A percentile compares a stretch with the other conserved stretches of the same genome.
phyloP scores from a whole-genome alignment of 805 yeast species.

The Sugiyamaella boreocaroliniensis region DNA sequence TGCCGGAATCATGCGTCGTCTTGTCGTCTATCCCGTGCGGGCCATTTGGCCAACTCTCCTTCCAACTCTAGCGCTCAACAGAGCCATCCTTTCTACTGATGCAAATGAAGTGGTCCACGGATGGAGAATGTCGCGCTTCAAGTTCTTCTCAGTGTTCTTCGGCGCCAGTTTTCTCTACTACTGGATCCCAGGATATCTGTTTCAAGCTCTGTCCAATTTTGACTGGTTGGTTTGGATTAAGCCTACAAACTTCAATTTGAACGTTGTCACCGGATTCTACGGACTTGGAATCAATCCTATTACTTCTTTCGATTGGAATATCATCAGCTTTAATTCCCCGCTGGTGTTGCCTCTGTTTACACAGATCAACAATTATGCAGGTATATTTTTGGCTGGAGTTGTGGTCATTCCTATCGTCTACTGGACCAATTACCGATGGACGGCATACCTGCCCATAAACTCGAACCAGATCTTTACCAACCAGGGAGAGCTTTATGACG shows the following conservation, averaged over 20 bases:
- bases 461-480: constrained; percentile 48
- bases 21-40: constrained; percentile 38
- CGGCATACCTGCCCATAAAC: constrained; percentile 55
- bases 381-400: constrained; percentile 43
- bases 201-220: constrained; percentile 55
- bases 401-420: constrained; percentile 42
- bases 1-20: constrained; percentile 51
- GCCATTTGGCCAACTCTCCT: constrained; percentile 48
- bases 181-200: constrained; percentile 65
- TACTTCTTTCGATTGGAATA: constrained; percentile 42
- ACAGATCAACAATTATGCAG: constrained; percentile 29
- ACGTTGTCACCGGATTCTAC: constrained; percentile 56
- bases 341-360: constrained; percentile 42
- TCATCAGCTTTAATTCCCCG: constrained; percentile 26
- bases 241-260: constrained; percentile 49
- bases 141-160: constrained; percentile 42
- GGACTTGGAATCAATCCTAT: constrained; percentile 42
- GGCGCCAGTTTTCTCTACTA: constrained; percentile 46
- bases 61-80: constrained; percentile 49
- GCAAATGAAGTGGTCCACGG: constrained; percentile 42
- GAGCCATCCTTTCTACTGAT: constrained; percentile 40
- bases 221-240: constrained; percentile 58
- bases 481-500: constrained; percentile 43
- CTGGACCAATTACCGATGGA: constrained; percentile 51
- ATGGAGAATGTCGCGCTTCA: constrained; percentile 52